Conservation (phyloP, 768 basidiomycete species). For the Zangia roseola region DNA sequence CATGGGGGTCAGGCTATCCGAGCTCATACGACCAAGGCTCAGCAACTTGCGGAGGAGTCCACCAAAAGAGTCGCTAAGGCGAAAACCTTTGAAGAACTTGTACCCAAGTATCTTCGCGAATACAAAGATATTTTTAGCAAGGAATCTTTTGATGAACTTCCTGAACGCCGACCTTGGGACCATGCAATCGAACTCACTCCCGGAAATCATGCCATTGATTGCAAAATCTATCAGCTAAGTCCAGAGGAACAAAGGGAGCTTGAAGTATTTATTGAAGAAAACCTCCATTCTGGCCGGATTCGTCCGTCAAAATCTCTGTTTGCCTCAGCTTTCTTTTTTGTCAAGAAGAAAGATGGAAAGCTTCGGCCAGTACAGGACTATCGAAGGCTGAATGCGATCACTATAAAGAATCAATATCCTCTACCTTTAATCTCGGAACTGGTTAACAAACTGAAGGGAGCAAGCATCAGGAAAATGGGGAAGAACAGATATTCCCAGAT, state of each 20-base stretch:
- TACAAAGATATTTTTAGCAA: constrained; percentile 22
- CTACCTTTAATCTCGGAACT: background rate
- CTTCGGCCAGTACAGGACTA: background rate
- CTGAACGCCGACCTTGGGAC: constrained; percentile 9
- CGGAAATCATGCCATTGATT: background rate
- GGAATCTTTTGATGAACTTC: constrained; percentile 18
- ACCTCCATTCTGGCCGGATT: constrained; percentile 6
- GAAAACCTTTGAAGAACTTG: constrained; percentile 4
- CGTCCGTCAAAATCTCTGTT: background rate
- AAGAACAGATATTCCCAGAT: no score
- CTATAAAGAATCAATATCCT: background rate
- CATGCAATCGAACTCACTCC: constrained; percentile 6
- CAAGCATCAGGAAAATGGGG: no score
- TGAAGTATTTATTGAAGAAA: constrained; percentile 24
- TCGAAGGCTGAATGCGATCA: background rate
- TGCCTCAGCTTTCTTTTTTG: background rate
- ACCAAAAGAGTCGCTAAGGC: background rate
- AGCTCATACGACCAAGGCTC: constrained; percentile 1
- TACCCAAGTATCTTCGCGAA: constrained; percentile 9
- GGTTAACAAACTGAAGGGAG: background rate
- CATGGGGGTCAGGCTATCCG: background rate
- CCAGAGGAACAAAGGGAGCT: constrained; percentile 19
- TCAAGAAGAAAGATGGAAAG: background rate
- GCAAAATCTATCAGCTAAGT: constrained; percentile 11
- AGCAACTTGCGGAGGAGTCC: constrained; percentile 1